Evolutionary conservation across 768 basidiomycete species (phyloP), one percentile per base, ranked within the genome.

Genomic region (Cystofilobasidium ferigula): DNA sequence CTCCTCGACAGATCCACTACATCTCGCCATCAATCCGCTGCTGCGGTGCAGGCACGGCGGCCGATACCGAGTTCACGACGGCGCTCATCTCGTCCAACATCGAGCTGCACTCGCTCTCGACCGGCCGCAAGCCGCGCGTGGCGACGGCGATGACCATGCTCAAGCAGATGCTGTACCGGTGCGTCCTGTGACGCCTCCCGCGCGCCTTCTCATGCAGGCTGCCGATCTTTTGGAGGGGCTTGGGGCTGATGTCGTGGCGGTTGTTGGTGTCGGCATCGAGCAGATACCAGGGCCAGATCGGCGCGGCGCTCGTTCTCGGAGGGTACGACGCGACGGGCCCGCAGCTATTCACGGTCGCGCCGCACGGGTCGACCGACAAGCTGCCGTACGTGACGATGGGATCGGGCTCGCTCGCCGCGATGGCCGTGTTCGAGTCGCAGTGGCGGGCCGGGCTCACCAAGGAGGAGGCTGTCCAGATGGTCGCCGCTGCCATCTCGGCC

Each of bases 111-210:
- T 82, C 85, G 0, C 82, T 98, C 35, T 86, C 88, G 22, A 92
- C 89, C 35, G 93, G 92, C 28, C 79, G 94, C 65, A 90, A 89
- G 76, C 91, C 94, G 5, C 82, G 86, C 67, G 91, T 99, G 24
- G 90, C 94, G 59, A 95, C 95, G 0, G 95, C 94, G 7, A 97
- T 99, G 94, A 97, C 94, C 5, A 88, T 97, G 90, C 80, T 97
- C 70, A 97, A 98, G 77, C 93, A 94, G 76, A 87, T 87, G 81
- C 85, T 98, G 43, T 95, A 87, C 80, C 80, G 81, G 89, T 91
- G n/a, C 47, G 81, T 72, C 14, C 28, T 24, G 35, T 24, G 10
- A n/a, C n/a, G 40, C 14, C 32, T 30, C 32, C 16, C n/a, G 6
- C 32, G n/a, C 36, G 16, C 30, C 34, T 35, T 51, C 61, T 26